Conservation (phyloP, 2,329 filamentous ascomycete species). For the Colletotrichum truncatum region DNA sequence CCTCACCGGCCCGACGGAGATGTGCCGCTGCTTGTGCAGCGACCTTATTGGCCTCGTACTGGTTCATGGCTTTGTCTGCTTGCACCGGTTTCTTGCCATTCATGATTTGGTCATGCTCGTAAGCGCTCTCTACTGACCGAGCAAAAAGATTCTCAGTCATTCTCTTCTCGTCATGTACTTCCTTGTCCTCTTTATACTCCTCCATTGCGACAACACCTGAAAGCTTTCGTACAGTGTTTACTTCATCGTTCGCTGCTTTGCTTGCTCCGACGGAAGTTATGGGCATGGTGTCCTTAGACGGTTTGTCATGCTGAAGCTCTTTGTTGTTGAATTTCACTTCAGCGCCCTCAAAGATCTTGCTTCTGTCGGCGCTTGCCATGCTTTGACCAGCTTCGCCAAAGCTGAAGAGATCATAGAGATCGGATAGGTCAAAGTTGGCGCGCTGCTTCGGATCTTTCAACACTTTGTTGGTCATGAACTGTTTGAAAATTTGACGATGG, state of each 20-base stretch:
- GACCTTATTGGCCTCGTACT: conserved; percentile 82
- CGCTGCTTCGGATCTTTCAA: conserved; percentile 93
- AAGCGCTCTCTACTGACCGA: conserved; percentile 85
- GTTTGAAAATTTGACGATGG: conserved; percentile 97
- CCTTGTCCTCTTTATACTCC: conserved; percentile 64
- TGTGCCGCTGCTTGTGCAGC: conserved; percentile 81
- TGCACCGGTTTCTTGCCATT: conserved; percentile 76
- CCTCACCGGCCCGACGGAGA: conserved; percentile 76
- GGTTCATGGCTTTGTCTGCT: conserved; percentile 81
- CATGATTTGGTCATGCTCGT: conserved; percentile 93
- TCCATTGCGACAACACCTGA: conserved; percentile 72
- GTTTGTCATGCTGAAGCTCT: conserved; percentile 36
- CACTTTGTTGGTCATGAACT: conserved; percentile 97
- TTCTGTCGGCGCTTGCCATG: conserved; percentile 80
- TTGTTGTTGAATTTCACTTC: conserved; percentile 63
- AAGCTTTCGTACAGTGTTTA: conserved; percentile 59
- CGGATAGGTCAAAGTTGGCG: conserved; percentile 88
- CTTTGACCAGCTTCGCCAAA: conserved; percentile 70
- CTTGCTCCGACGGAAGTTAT: conserved; percentile 6
- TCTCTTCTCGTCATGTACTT: conserved; percentile 71
- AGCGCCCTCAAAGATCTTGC: conserved; percentile 86
- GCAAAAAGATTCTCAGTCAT: conserved; percentile 92
- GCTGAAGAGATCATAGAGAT: conserved; percentile 92
- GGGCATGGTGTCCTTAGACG: conserved; percentile 16
- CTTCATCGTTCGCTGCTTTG: conserved; percentile 10